Base-by-base conservation (phyloP, 805 yeast species). In the Starmera amethionina region DNA sequence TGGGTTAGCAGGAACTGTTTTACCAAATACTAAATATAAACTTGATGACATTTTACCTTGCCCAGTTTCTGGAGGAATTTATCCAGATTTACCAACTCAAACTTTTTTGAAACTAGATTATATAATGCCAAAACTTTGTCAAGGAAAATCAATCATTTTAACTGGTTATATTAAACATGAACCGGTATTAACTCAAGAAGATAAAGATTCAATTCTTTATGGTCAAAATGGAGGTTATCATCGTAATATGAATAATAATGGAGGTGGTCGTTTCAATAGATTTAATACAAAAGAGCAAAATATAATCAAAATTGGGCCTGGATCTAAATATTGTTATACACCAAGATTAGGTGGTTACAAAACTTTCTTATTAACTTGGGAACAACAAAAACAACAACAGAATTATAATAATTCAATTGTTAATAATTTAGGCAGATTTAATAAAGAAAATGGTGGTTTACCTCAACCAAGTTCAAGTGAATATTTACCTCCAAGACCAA, bases 111-210 rank as follows among this genome's bases (percentile, higher is more conserved):
- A 66, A 27, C 62, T 76, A 3, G 65, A 66, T 37, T 90, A 81
- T 52, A 55, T 66, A 35, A 72, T 80, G 72, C 90, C 95, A 4
- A 62, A 68, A 3, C 65, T 64, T 32, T 67, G 61, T 12, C 48
- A 41, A 3, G 81, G 87, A 29, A 93, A 90, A 56, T 82, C 95
- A 2, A 83, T 93, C 82, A 65, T 90, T 18, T 59, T 90, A 46
- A 82, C 79, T 36, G 97, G 97, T 0, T 86, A 67, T 53, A 75
- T 77, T 44, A 72, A 87, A 5, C 81, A 78, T 43, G 62, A 63
- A 30, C 67, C 69, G 15, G 79, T 79, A 8, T 64, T 90, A 36
- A 76, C 77, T 5, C 75, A 73, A 32, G 81, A 79, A 37, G 97
- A 89, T 50, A 73, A 69, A 41, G 86, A 81, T 46, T 63, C 70